A percentile compares a stretch with the other conserved stretches of the same genome.
Evolutionary conservation across 306 rosid genomes (phyloP).

Genomic region (Acacia confusa): DNA sequence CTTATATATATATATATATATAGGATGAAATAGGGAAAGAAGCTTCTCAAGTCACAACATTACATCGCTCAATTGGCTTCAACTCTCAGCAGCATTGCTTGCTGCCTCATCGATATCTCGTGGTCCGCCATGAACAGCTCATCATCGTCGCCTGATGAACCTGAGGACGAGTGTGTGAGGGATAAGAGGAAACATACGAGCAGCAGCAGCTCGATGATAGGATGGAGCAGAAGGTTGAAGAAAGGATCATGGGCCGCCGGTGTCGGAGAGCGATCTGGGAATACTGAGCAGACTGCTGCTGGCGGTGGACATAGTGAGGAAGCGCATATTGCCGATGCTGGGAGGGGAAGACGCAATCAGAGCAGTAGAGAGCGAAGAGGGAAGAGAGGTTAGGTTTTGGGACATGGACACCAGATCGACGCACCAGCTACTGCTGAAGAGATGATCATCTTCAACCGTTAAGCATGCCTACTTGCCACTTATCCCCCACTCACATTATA

Average conservation of each 20-base stretch:
- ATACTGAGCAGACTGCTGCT: conserved; percentile 38
- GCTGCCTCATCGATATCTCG: neutral
- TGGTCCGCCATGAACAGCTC: conserved; percentile 2
- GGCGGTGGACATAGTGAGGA: conserved; percentile 30
- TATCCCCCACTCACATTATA: too few species aligned
- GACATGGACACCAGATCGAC: conserved; percentile 37
- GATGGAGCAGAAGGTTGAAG: neutral
- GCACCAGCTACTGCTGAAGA: conserved; percentile 36
- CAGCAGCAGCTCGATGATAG: neutral
- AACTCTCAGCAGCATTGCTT: neutral
- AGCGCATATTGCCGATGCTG: conserved; percentile 37
- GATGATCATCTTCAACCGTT: conserved; percentile 37
- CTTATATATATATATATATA: too few species aligned
- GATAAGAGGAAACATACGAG: conserved; percentile 32
- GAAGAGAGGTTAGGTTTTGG: conserved; percentile 24
- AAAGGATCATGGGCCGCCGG: neutral
- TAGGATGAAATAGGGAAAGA: neutral
- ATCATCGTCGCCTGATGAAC: neutral
- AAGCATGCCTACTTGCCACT: too few species aligned
- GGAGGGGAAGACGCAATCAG: neutral
- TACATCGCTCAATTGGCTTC: too few species aligned
- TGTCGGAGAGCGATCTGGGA: conserved; percentile 44
- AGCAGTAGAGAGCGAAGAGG: conserved; percentile 31
- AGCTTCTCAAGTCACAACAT: neutral
- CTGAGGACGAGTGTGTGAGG: neutral